These are phyloP conservation scores for Simmondsia chinensis DNA, from an alignment of 148 eudicot species.

Conservation along the genomic window DNA sequence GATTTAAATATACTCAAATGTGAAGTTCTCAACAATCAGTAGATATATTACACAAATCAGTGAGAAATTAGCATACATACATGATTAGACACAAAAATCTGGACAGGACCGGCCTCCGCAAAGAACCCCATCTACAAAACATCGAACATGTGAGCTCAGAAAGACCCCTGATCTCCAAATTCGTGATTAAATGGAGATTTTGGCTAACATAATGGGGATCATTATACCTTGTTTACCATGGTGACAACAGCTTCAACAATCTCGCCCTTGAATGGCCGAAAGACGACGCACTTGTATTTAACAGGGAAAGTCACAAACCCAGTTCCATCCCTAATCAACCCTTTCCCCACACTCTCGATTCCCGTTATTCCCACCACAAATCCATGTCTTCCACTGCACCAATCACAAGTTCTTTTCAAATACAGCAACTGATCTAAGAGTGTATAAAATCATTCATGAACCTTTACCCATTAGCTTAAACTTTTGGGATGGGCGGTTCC, in stretches of 20 bases:
- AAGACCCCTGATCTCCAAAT: no score
- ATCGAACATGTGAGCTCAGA: no score
- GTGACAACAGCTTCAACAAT: conserved; percentile 94
- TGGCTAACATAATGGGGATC: not conserved
- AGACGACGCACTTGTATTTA: conserved; percentile 85
- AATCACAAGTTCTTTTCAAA: no score
- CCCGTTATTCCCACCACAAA: conserved; percentile 91
- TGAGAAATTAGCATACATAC: conserved; percentile 25
- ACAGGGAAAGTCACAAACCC: conserved; percentile 93
- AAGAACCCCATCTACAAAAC: conserved; percentile 91
- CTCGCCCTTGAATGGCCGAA: conserved; percentile 94
- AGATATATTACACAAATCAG: not conserved
- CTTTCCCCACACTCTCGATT: conserved; percentile 81
- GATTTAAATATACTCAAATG: no score
- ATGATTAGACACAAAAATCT: conserved; percentile 88
- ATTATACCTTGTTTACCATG: conserved; percentile 84
- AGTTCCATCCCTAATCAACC: conserved; percentile 83
- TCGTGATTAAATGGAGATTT: not conserved
- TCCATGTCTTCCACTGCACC: conserved; percentile 96
- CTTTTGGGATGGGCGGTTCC: no score
- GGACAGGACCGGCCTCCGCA: conserved; percentile 96
- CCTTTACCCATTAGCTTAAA: no score
- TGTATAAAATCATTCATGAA: no score
- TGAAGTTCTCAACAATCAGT: no score
- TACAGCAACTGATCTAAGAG: no score